A percentile compares a stretch with the other conserved stretches of the same genome.
Evolutionary conservation across 768 basidiomycete species (phyloP).

Genomic region (Guyanaporus albipodus): DNA sequence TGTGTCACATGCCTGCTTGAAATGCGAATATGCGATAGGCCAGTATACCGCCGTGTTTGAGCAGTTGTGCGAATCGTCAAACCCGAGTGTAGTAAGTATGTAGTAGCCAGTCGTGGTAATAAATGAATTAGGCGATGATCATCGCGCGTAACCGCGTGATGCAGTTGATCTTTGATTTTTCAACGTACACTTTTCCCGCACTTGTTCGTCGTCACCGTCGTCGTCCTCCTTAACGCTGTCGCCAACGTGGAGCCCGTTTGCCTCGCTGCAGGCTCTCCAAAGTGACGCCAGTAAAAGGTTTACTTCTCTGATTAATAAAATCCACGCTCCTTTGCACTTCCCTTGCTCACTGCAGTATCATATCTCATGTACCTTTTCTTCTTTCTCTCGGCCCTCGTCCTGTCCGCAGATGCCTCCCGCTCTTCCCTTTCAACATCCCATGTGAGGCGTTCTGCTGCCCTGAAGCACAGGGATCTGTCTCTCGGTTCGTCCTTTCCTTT

Average conservation of each 20-base stretch:
- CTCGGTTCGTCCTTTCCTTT: conserved; percentile 7
- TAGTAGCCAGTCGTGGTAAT: too few relatives aligned
- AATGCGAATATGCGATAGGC: too few relatives aligned
- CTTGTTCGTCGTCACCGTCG: not conserved
- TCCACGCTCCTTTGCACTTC: conserved; percentile 37
- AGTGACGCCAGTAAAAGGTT: conserved; percentile 15
- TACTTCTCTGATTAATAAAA: not conserved
- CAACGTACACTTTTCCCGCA: conserved; percentile 8
- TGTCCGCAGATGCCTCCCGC: conserved; percentile 35
- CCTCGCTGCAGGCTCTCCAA: conserved; percentile 5
- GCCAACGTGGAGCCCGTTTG: conserved; percentile 8
- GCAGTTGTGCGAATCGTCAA: too few relatives aligned
- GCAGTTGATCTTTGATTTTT: conserved; percentile 12
- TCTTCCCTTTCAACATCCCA: conserved; percentile 36
- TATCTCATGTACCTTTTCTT: conserved; percentile 30
- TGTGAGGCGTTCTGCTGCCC: conserved; percentile 30
- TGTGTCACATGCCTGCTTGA: too few relatives aligned
- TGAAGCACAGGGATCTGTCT: conserved; percentile 23
- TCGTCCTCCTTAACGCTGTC: conserved; percentile 13
- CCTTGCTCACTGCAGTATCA: conserved; percentile 33
- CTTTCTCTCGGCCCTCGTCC: conserved; percentile 24
- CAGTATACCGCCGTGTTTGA: too few relatives aligned
- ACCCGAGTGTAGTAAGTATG: too few relatives aligned
- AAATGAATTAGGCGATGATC: too few relatives aligned
- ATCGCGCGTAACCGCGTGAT: conserved; percentile 15